Evolutionary conservation across 192 early-diverging fungal genomes (phyloP), one percentile per base, ranked within the genome.

Genomic region (Pilobolus umbonatus): DNA sequence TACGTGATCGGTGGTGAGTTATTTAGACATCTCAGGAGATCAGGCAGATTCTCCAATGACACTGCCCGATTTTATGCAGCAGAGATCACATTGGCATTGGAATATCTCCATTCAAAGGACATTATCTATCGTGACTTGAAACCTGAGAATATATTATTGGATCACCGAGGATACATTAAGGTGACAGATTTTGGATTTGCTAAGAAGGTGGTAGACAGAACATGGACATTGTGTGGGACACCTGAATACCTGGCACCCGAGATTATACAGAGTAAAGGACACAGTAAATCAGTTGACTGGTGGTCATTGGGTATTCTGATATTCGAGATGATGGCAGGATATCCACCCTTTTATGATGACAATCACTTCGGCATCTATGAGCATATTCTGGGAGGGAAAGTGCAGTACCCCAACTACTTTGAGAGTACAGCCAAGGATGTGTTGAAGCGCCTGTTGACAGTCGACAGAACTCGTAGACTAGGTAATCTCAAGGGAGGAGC

Each of bases 151-250:
- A 64, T 82, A 19, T 55, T 81, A 45, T 66, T 92, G 40, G 88
- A 90, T 60, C 69, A 75, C 15, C 55, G 74, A 12, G 91, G 91
- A 1, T 85, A 94, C 69, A 86, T 94, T 66, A 92, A 92, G 65
- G 84, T 94, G 55, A 85, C 90, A 3, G 90, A 94, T 75, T 94
- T 94, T 79, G 91, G 90, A 11, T 92, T 94, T 76, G 88, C 90
- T 29, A 94, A 94, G 73, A 82, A 81, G 32, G 45, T 65, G 22
- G 12, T 30, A 3, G 62, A 55, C 29, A 26, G 91, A 77, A 93
- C 91, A 21, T 93, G 89, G 89, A 93, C 91, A 36, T 68, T 93
- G 51, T 93, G 91, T 21, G 91, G 91, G 4, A 94, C 91, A 28
- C 88, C 88, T 34, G 91, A 92, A 71, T 94, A 94, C 66, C 75